Evolutionary conservation across 2,329 filamentous ascomycete species (phyloP).

Genomic region (Ustulina deusta): DNA sequence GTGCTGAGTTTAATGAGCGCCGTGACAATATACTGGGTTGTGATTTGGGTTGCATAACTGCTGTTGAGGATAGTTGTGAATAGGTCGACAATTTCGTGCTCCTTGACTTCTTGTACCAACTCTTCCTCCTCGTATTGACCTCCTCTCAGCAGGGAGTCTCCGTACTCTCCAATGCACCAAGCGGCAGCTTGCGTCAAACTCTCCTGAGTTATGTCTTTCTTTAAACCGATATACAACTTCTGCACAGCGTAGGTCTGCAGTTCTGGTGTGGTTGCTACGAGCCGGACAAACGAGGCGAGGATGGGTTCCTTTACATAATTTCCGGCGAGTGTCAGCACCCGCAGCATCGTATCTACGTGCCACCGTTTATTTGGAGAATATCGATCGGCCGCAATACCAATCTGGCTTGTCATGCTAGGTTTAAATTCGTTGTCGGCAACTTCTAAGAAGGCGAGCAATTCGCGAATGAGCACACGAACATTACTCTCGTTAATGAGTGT

Average conservation of each 20-base stretch:
- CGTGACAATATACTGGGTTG: conserved; percentile 96
- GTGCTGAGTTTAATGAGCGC: conserved; percentile 95
- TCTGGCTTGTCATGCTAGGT: conserved; percentile 97
- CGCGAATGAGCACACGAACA: conserved; percentile 90
- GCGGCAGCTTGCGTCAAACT: conserved; percentile 91
- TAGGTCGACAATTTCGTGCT: conserved; percentile 92
- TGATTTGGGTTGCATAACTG: conserved; percentile 89
- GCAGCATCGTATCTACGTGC: conserved; percentile 98
- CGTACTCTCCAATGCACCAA: conserved; percentile 98
- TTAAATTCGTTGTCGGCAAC: conserved; percentile 99
- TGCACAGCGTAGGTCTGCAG: conserved; percentile 96
- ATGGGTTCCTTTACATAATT: conserved; percentile 99
- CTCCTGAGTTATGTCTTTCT: conserved; percentile 98
- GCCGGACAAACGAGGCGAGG: conserved; percentile 92
- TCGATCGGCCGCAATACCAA: conserved; percentile 94
- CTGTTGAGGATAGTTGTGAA: conserved; percentile 93
- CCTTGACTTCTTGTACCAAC: conserved; percentile 81
- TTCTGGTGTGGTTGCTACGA: conserved; percentile 94
- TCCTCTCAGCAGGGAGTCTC: conserved; percentile 86
- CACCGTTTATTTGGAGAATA: conserved; percentile 97
- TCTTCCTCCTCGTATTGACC: conserved; percentile 96
- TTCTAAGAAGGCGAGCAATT: conserved; percentile 93
- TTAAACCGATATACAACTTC: conserved; percentile 89
- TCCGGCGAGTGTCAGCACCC: conserved; percentile 91
- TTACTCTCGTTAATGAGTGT: conserved; percentile 98